Evolutionary conservation across 2,329 filamentous ascomycete species (phyloP).

Genomic region (Clarireedia sp.): DNA sequence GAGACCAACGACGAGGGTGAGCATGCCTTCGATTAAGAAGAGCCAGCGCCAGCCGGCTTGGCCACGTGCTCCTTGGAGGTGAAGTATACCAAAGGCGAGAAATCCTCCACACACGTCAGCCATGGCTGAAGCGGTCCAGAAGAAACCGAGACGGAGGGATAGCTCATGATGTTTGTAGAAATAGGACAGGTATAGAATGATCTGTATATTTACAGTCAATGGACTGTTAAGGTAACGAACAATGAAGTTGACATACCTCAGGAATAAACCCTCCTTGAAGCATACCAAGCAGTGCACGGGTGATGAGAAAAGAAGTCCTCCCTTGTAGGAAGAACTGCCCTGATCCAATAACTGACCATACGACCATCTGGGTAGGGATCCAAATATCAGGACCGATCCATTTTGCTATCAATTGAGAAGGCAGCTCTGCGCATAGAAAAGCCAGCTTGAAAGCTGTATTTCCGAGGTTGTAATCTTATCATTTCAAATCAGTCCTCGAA

Average conservation of each 20-base stretch:
- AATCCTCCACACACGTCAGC: constrained; percentile 20
- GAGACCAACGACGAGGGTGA: constrained; percentile 22
- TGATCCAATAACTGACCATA: constrained; percentile 48
- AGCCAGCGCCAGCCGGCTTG: constrained; percentile 35
- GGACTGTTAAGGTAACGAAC: not conserved
- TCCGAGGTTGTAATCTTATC: constrained; percentile 41
- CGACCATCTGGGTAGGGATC: constrained; percentile 45
- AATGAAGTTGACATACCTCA: constrained; percentile 36
- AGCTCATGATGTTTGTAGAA: constrained; percentile 26
- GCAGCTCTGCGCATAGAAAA: constrained; percentile 41
- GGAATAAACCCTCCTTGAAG: constrained; percentile 26
- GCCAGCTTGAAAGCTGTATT: constrained; percentile 31
- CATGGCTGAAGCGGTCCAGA: constrained; percentile 20
- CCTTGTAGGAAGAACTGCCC: constrained; percentile 32
- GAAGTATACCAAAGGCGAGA: constrained; percentile 23
- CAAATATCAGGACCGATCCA: constrained; percentile 43
- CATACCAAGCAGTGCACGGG: constrained; percentile 21
- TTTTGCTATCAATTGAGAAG: constrained; percentile 42
- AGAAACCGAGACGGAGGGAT: constrained; percentile 21
- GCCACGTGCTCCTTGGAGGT: constrained; percentile 18
- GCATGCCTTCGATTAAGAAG: constrained; percentile 21
- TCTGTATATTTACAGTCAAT: constrained; percentile 34
- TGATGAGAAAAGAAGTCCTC: constrained; percentile 30
- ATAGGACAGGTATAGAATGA: constrained; percentile 24
- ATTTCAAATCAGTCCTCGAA: not conserved